Conservation (phyloP, 2,329 filamentous ascomycete genomes). For the Talaromyces sp. region DNA sequence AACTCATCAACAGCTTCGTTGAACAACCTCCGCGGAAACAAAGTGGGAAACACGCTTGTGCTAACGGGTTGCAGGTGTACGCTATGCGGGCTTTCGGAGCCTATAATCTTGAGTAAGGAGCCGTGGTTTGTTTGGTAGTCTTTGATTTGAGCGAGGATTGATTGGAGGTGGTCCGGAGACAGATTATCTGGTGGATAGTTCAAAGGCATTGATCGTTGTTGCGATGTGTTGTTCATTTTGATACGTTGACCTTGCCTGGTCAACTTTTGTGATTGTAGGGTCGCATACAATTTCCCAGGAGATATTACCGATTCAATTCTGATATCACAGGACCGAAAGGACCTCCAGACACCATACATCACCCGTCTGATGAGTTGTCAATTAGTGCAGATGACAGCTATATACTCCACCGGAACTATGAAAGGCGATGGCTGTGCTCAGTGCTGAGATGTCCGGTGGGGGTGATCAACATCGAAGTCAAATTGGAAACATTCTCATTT, state of each 20-base stretch:
- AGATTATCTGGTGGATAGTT: slow-evolving; percentile 25
- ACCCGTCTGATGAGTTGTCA: not conserved
- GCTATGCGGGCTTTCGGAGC: slow-evolving; percentile 25
- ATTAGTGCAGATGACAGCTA: not conserved
- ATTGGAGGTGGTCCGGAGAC: slow-evolving; percentile 37
- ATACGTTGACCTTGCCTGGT: no score
- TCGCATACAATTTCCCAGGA: no score
- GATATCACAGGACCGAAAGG: not conserved
- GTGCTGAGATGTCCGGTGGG: not conserved
- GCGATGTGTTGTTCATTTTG: not conserved
- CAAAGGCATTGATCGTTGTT: not conserved
- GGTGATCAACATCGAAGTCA: not conserved
- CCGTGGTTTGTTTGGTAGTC: slow-evolving; percentile 45
- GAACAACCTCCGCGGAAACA: slow-evolving; percentile 33
- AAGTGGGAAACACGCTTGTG: slow-evolving; percentile 34
- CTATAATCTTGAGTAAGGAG: slow-evolving; percentile 36
- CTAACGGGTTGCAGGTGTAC: slow-evolving; percentile 32
- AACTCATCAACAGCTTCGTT: slow-evolving; percentile 49
- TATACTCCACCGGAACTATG: not conserved
- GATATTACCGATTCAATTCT: not conserved
- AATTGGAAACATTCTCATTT: not conserved
- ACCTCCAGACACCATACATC: not conserved
- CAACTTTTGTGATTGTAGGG: no score
- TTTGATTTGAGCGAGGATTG: slow-evolving; percentile 33
- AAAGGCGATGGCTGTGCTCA: not conserved